Evolutionary conservation across 129 eudicot species (phyloP), one percentile per base, ranked within the genome.

Genomic region (Flaveria ramosissima): DNA sequence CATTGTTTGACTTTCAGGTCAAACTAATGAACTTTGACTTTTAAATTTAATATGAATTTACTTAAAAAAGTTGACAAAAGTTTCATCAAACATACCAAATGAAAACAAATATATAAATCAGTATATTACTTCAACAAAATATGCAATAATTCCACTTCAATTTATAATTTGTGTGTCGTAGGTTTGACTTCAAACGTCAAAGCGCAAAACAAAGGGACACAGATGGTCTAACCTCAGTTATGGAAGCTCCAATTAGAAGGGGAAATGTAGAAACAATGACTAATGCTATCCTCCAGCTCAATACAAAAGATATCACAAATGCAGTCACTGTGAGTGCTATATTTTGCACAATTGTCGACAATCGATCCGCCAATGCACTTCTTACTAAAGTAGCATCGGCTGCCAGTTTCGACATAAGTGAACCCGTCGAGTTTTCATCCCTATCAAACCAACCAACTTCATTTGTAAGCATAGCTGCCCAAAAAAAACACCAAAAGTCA

Each of bases 371-470:
- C 65, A 92, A 75, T 41, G 96, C 90, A 56, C 91, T 92, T 52
- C 96, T 76, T 48, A 92, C 97, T 68, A 92, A 72, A 16, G 97
- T 89, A 9, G 96, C 97, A 79, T 92, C 96, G 1, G 97, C 94
- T 10, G 97, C 93, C 71, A 92, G 79, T 77, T 89, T 92, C 32
- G 96, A 87, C 51, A 84, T 32, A 76, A 92, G 85, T 2, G 93
- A 85, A 8, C 97, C 96, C 23, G 88, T 90, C 45, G 88, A 84
- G 61, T 88, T 92, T 77, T 89, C 96, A 26, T 89, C 92, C 74
- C 26, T 60, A 78, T 92, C 97, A 51, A 89, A 89, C 97, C 97
- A 92, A 23, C 96, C 96, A 68, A 87, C 68, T 79, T 92, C 97
- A 72, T 88, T 86, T 39, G 79, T 77, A 50, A 92, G 90, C 6